Evolutionary conservation across 257 asterid genomes (phyloP).

Genomic region (Nicotiana undulata): DNA sequence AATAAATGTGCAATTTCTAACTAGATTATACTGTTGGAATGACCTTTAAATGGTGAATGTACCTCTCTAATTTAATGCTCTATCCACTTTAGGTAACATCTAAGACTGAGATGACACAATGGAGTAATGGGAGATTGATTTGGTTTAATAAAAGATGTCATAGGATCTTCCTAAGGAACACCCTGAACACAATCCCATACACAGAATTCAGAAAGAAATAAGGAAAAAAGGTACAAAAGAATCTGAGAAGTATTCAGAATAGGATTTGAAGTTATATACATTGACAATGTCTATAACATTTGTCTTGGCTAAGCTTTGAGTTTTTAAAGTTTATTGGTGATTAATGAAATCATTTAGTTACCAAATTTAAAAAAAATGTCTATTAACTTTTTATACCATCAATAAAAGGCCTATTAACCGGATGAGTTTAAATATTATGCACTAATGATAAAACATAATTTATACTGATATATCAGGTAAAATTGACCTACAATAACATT

Average conservation of each 20-base stretch:
- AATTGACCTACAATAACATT: not conserved
- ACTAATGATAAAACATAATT: not conserved
- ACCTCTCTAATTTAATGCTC: constrained; percentile 38
- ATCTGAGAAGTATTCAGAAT: not conserved
- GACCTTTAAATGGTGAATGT: constrained; percentile 32
- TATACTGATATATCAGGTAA: not conserved
- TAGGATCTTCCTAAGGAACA: not conserved
- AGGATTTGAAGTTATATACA: too few relatives aligned
- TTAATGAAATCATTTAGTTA: too few relatives aligned
- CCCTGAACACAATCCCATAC: not conserved
- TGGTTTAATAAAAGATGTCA: constrained; percentile 19
- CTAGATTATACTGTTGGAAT: constrained; percentile 20
- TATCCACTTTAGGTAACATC: constrained; percentile 48
- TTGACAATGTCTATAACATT: too few relatives aligned
- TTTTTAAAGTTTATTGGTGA: too few relatives aligned
- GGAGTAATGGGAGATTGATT: constrained; percentile 34
- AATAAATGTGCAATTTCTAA: constrained; percentile 33
- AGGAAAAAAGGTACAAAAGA: too few relatives aligned
- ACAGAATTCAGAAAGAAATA: not conserved
- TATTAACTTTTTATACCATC: too few relatives aligned
- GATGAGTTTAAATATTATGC: not conserved
- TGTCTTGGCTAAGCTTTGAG: too few relatives aligned
- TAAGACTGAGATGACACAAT: constrained; percentile 37
- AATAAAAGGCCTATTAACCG: too few relatives aligned
- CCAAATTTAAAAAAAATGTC: too few relatives aligned